Evolutionary conservation across 2,329 filamentous ascomycete species (phyloP).

Genomic region (Epichloe glyceriae): DNA sequence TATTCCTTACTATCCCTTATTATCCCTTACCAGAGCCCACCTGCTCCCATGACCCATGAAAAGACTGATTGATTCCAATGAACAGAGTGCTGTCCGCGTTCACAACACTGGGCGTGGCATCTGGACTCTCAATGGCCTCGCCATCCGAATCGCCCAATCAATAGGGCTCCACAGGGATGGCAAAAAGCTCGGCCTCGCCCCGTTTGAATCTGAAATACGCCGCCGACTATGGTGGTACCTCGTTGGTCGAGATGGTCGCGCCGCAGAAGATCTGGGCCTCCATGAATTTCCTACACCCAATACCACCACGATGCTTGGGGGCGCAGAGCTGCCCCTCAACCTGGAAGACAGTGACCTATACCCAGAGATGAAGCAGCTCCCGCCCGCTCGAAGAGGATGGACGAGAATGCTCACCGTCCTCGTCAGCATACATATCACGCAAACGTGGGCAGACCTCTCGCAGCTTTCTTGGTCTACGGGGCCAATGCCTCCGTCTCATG

Average conservation of each 20-base stretch:
- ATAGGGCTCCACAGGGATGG: constrained; percentile 43
- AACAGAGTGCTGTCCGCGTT: constrained; percentile 12
- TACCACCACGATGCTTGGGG: constrained; percentile 8
- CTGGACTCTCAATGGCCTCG: constrained; percentile 30
- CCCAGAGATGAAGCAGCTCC: constrained; percentile 22
- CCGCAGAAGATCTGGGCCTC: constrained; percentile 44
- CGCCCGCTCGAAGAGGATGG: constrained; percentile 32
- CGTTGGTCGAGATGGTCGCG: constrained; percentile 34
- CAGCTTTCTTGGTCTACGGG: constrained; percentile 9
- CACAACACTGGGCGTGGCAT: constrained; percentile 21
- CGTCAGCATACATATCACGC: constrained; percentile 36
- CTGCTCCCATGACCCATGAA: no score
- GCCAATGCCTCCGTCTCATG: not conserved
- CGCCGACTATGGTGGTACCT: constrained; percentile 43
- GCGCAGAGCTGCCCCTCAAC: constrained; percentile 42
- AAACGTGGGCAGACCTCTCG: constrained; percentile 12
- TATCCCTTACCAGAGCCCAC: no score
- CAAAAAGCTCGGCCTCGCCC: constrained; percentile 29
- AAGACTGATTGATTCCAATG: not conserved
- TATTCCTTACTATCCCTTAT: no score
- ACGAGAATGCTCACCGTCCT: constrained; percentile 45
- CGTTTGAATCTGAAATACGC: constrained; percentile 42
- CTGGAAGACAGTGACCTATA: constrained; percentile 39
- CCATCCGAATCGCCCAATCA: constrained; percentile 32
- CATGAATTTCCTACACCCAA: constrained; percentile 5